A percentile compares a stretch with the other conserved stretches of the same genome.
Conservation (phyloP, 352 stramenopile species). For the Pythium aristosporum region DNA sequence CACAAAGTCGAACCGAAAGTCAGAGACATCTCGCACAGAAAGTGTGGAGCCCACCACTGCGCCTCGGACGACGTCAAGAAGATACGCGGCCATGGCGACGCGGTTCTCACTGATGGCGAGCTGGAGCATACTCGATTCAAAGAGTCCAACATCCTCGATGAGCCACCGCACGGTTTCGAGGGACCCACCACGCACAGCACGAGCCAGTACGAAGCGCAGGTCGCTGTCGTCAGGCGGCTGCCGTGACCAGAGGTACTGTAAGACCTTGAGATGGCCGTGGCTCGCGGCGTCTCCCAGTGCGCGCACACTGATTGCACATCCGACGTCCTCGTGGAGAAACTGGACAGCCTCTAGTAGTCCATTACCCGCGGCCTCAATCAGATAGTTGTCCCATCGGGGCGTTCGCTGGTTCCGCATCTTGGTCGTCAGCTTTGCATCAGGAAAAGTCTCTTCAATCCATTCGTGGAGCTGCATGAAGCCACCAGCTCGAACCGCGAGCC, state of each 20-base stretch:
- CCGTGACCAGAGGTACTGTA: slow-evolving; percentile 7
- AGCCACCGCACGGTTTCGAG: slow-evolving; percentile 4
- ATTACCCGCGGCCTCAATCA: slow-evolving; percentile 5
- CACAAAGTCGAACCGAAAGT: slow-evolving; percentile 4
- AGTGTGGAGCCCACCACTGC: neutral
- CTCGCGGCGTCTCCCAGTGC: neutral
- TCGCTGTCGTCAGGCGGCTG: neutral
- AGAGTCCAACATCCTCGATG: neutral
- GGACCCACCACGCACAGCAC: neutral
- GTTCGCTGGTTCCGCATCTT: neutral
- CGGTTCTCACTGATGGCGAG: slow-evolving; percentile 2
- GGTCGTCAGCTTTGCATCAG: neutral
- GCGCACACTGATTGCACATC: slow-evolving; percentile 3
- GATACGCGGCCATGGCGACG: slow-evolving; percentile 5
- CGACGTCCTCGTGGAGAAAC: slow-evolving; percentile 10
- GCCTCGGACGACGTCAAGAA: neutral
- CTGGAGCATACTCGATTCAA: slow-evolving; percentile 1
- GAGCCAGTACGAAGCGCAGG: slow-evolving; percentile 4
- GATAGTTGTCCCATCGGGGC: neutral
- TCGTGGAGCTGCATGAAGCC: neutral
- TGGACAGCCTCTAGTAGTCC: slow-evolving; percentile 2
- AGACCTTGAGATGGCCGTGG: slow-evolving; percentile 4
- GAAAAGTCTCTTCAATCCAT: slow-evolving; percentile 10
- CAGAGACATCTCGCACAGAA: neutral
- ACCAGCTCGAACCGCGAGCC: neutral